Evolutionary conservation across 331 rosid species (phyloP).

Genomic region (Rosa hybrid): DNA sequence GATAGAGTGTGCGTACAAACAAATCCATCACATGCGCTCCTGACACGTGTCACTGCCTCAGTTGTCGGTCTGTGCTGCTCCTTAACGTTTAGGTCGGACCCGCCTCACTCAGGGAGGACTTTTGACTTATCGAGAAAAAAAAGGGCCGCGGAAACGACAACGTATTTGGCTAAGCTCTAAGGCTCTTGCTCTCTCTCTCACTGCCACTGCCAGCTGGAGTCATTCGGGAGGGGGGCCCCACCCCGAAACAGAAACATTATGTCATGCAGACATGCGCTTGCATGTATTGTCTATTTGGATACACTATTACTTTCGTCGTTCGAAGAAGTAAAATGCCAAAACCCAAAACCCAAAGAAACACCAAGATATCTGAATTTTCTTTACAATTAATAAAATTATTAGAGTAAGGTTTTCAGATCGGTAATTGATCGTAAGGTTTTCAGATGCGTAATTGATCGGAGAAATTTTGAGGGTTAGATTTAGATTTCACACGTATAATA

Average conservation of each 20-base stretch:
- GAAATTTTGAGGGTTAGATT: too few species aligned
- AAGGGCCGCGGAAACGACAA: constrained; percentile 11
- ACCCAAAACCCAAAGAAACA: neutral
- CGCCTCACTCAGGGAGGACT: neutral
- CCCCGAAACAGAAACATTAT: constrained; percentile 4
- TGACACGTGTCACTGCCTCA: constrained; percentile 27
- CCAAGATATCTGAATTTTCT: neutral
- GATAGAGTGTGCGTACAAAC: constrained; percentile 10
- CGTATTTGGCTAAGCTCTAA: constrained; percentile 3
- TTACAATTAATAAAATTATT: neutral
- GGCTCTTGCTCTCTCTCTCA: constrained; percentile 2
- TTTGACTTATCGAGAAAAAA: neutral
- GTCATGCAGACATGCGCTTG: constrained; percentile 16
- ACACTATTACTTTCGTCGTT: neutral
- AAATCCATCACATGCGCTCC: constrained; percentile 44
- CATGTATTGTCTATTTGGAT: neutral
- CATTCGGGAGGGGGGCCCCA: neutral
- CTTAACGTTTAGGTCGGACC: neutral
- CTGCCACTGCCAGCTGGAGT: constrained; percentile 8
- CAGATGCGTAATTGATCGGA: too few species aligned
- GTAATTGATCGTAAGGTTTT: too few species aligned
- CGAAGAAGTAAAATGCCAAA: neutral
- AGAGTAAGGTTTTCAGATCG: too few species aligned
- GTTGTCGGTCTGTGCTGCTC: neutral
- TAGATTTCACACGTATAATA: too few species aligned